Base-by-base conservation (phyloP, 768 basidiomycete species). In the Neoboletus brunneissimus region DNA sequence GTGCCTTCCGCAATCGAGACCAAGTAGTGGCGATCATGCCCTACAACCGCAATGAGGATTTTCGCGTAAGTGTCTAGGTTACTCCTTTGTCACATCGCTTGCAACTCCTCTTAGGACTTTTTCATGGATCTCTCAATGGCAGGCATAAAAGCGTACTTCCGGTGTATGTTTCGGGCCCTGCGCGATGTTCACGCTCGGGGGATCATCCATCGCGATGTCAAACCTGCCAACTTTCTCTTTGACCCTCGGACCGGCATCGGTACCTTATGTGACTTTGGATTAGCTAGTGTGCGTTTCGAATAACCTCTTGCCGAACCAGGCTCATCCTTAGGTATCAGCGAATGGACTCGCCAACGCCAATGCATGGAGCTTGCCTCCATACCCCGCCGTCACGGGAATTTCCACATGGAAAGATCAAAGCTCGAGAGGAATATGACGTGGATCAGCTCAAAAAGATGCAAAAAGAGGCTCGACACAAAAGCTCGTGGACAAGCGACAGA, bases 211-310 rank as follows among this genome's bases (percentile, higher is more conserved):
- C 91, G 96, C 44, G 96, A 98, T 72, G 91, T 98, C 64, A 98
- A 98, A 69, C 95, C 96, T 22, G 96, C 95, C 57, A 98, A 98
- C 71, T 98, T 98, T 70, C 79, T 98, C 35, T 98, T 88, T 70
- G 92, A 98, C 70, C 87, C 91, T 37, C 82, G 79, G 37, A 88
- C 87, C 8, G 88, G 89, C 11, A 77, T 85, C 13, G 97, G 97
- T 23, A 89, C 89, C 0, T 75, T 99, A 9, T 93, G 92, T 62
- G 97, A 98, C 72, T 97, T 98, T 68, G 97, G 97, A 20, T 80
- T 99, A 4, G 97, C 97, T 10, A 93, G 92, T 65, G 94, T 95
- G 72, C 64, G 89, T 75, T 12, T 55, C 38, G 40, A 22, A 32
- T 31, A 34, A 38, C 23, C 5, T 35, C 16, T 52, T 38, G 22